Percentiles rank a stretch among this genome's conserved stretches.
These are phyloP conservation scores for Trichopus zeylanicus DNA, from an alignment of 116 monocot genomes.

Conservation along the genomic window DNA sequence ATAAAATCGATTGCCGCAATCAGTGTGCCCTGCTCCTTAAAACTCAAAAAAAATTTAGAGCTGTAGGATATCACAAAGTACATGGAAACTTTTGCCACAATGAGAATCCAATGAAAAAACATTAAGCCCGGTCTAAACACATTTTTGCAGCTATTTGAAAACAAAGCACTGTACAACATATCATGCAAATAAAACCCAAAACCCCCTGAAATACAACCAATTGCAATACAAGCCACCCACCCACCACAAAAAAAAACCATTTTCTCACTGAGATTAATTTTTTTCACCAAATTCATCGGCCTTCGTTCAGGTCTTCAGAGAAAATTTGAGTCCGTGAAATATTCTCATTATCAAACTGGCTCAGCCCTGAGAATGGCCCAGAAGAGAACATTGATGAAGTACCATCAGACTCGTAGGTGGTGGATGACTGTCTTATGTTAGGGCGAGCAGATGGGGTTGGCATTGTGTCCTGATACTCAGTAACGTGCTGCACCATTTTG, in stretches of 20 bases:
- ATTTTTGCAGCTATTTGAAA: too few species aligned
- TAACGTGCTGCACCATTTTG: conserved; percentile 84
- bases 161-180: conserved; percentile 2
- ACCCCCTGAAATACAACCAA: not conserved
- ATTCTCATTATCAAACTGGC: conserved; percentile 73
- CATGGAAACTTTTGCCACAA: too few species aligned
- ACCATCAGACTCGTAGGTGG: conserved; percentile 77
- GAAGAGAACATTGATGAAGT: conserved; percentile 93
- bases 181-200: not conserved
- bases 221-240: not conserved
- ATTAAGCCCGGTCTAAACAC: too few species aligned
- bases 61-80: too few species aligned
- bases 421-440: conserved; percentile 54
- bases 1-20: too few species aligned
- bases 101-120: too few species aligned
- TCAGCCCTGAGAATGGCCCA: conserved; percentile 85
- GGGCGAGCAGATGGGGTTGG: conserved; percentile 31
- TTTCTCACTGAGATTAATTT: too few species aligned
- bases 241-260: too few species aligned
- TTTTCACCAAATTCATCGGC: conserved; percentile 48
- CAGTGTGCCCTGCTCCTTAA: too few species aligned
- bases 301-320: conserved; percentile 97
- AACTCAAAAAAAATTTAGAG: too few species aligned
- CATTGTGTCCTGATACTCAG: conserved; percentile 50
- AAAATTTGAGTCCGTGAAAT: conserved; percentile 63